A percentile compares a stretch with the other conserved stretches of the same genome.
Evolutionary conservation across 331 rosid genomes (phyloP).

Genomic region (Malus hybrid): DNA sequence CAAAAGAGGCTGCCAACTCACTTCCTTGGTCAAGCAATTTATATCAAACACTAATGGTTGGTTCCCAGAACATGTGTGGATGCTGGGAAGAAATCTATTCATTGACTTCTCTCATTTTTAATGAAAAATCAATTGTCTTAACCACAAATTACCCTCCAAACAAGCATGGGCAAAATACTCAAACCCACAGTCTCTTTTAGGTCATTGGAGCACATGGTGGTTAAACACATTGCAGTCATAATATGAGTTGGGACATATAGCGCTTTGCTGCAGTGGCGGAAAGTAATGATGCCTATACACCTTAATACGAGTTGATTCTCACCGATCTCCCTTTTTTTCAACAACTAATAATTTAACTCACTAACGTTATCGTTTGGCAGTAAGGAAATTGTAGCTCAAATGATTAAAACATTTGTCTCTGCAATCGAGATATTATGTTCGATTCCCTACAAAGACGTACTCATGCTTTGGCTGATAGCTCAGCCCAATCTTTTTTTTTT

Average conservation of each 20-base stretch:
- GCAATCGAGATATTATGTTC: too few species aligned
- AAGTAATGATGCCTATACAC: too few species aligned
- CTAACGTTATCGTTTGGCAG: too few species aligned
- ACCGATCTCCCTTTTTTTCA: accelerated
- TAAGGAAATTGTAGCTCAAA: accelerated
- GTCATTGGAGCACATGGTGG: neutral
- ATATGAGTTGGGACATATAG: neutral
- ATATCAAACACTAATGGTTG: neutral
- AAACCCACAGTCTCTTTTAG: conserved; percentile 13
- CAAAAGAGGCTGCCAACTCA: neutral
- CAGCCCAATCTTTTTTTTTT: neutral
- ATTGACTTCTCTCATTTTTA: neutral
- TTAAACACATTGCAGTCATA: neutral
- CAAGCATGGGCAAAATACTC: conserved; percentile 2
- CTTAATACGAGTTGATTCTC: too few species aligned
- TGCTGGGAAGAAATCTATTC: neutral
- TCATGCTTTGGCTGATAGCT: neutral
- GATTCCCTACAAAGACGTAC: too few species aligned
- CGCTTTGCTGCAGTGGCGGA: too few species aligned
- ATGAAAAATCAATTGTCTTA: neutral
- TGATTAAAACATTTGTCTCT: too few species aligned
- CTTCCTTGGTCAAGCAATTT: neutral
- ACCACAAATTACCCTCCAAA: neutral
- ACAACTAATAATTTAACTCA: too few species aligned
- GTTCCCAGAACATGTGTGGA: neutral